Base-by-base conservation (phyloP, 2,329 filamentous ascomycete genomes). In the Epichloe typhina region DNA sequence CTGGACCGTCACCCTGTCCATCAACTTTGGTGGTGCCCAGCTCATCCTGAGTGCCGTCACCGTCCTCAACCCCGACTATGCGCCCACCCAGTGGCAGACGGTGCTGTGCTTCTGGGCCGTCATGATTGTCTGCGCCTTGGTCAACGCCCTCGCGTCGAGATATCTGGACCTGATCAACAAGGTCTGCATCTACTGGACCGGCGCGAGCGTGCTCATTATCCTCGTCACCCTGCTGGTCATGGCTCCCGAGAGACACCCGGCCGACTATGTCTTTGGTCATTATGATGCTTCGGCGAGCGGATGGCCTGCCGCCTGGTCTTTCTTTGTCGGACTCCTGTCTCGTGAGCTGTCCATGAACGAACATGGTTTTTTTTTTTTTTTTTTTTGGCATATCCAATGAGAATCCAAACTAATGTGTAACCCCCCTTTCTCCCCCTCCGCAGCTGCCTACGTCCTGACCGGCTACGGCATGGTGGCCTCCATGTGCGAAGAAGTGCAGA, bases 101-200 rank as follows among this genome's bases (percentile, higher is more conserved):
- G 87, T 88, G 61, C 68, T 88, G 44, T 83, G 87, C 56, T 88
- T 88, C 64, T 77, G 84, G 58, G 82, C 70, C 17, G 82, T 82
- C 59, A 84, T 80, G 53, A 54, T 82, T 35, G 66, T 77, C 17
- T 82, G 81, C 42, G 82, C 86, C 54, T 53, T 79, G 50, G 71
- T 88, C 64, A 88, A 88, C 56, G 79, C 80, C 6, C 84, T 87
- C 56, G 73, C 76, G 31, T 66, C 67, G n/a, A 56, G 61, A 2
- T 63, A 82, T 8, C 70, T 89, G 35, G 83, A 84, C 2, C 71
- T 77, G 37, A 73, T 88, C 60, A 88, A 84, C 64, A 83, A 85
- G 62, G 67, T 76, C 36, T 85, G 84, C 37, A 84, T 89, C 56
- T 79, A 81, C 58, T 89, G 85, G 85, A 86, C 82, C 0, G 71